These are phyloP conservation scores for Quercus robur DNA, from an alignment of 306 rosid genomes.

Conservation along the genomic window DNA sequence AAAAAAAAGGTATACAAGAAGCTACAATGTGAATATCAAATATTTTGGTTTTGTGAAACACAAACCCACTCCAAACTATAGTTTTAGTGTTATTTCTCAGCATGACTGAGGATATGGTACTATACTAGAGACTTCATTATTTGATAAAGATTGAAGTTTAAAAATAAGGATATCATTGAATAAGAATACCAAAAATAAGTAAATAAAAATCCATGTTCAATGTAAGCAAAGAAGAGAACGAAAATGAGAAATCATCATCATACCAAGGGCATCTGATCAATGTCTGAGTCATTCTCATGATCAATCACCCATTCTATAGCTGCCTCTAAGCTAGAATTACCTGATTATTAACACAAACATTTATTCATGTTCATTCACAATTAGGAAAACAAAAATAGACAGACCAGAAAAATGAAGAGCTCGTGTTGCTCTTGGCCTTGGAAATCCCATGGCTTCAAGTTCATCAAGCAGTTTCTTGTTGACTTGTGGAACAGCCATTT, in stretches of 20 bases:
- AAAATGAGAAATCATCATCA: constrained; percentile 19
- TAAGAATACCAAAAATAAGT: background rate
- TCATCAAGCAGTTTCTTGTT: constrained; percentile 29
- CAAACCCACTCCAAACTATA: background rate
- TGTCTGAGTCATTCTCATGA: constrained; percentile 42
- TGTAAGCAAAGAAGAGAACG: background rate
- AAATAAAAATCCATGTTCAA: background rate
- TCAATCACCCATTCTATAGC: constrained; percentile 46
- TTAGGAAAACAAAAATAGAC: background rate
- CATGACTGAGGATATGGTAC: background rate
- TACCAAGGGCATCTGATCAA: constrained; percentile 44
- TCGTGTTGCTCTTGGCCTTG: constrained; percentile 25
- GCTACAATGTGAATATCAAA: background rate
- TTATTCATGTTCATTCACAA: background rate
- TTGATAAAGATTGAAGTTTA: background rate
- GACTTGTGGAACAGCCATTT: constrained; percentile 36
- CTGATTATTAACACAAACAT: constrained; percentile 11
- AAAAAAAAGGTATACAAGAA: background rate
- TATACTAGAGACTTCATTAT: background rate
- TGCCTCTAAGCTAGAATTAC: constrained; percentile 36
- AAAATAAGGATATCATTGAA: background rate
- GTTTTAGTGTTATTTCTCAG: background rate
- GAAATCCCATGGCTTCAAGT: constrained; percentile 42
- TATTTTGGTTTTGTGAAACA: background rate
- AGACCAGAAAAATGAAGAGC: constrained; percentile 50